These are phyloP conservation scores for Boletus rufocinnamomeus DNA, from an alignment of 768 basidiomycete genomes.

Conservation along the genomic window DNA sequence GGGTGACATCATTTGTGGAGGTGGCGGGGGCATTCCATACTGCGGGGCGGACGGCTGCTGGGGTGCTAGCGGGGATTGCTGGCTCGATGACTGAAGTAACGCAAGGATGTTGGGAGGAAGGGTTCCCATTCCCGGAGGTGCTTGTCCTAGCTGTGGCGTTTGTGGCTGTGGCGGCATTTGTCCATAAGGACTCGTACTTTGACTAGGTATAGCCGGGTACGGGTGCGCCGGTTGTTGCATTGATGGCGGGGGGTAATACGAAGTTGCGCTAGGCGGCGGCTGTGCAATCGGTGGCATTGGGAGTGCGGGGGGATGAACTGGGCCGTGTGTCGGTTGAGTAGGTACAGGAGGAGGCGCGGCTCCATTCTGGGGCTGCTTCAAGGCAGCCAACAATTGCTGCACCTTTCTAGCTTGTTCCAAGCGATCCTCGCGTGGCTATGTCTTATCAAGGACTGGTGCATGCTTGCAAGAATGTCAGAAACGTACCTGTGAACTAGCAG, in stretches of 20 bases:
- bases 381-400: constrained; percentile 78
- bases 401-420: constrained; percentile 87
- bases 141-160: constrained; percentile 37
- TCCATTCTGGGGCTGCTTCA: constrained; percentile 66
- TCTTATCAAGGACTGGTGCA: constrained; percentile 1
- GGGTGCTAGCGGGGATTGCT: constrained; percentile 35
- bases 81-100: constrained; percentile 51
- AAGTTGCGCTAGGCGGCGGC: constrained; percentile 28
- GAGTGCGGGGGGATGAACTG: constrained; percentile 37
- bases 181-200: constrained; percentile 30
- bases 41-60: constrained; percentile 31
- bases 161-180: constrained; percentile 32
- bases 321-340: constrained; percentile 35
- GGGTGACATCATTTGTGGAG: constrained; percentile 46
- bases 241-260: constrained; percentile 49
- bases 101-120: constrained; percentile 74
- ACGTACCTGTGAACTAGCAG: constrained; percentile 35
- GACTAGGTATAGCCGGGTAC: constrained; percentile 26
- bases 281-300: constrained; percentile 39
- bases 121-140: constrained; percentile 36
- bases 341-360: constrained; percentile 14
- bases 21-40: constrained; percentile 44
- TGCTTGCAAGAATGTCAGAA: background rate
- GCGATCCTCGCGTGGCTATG: constrained; percentile 58
- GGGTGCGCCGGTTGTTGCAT: constrained; percentile 30